Percentiles rank a stretch among this genome's conserved stretches.
These are phyloP conservation scores for Paramecium pentaurelia DNA, from an alignment of 73 alveolate species.

Conservation along the genomic window DNA sequence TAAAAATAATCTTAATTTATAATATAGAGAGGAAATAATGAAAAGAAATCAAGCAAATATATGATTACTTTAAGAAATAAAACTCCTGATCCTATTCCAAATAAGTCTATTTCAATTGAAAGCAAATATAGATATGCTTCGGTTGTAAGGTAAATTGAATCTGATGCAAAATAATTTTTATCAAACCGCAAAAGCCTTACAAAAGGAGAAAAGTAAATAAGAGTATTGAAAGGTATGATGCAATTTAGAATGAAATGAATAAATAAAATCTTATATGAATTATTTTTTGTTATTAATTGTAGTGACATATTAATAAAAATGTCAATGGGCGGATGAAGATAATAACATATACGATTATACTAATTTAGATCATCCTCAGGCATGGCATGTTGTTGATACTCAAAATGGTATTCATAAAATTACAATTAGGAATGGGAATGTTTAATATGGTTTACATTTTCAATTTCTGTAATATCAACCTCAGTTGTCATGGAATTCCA, in stretches of 20 bases:
- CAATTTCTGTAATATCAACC: conserved; percentile 15
- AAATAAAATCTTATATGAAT: background rate
- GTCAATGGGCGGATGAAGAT: conserved; percentile 17
- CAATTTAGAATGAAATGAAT: conserved; percentile 29
- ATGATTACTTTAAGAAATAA: background rate
- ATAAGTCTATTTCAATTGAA: background rate
- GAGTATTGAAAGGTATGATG: background rate
- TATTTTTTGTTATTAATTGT: background rate
- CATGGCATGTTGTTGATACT: conserved; percentile 26
- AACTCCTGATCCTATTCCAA: background rate
- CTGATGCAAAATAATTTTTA: background rate
- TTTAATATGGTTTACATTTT: conserved; percentile 40
- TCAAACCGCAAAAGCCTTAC: background rate
- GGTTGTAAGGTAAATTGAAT: background rate
- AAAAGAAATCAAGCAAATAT: background rate
- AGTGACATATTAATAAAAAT: background rate
- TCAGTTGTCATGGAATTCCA: background rate
- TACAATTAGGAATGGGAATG: conserved; percentile 32
- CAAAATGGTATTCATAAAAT: background rate
- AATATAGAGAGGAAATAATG: background rate
- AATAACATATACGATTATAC: background rate
- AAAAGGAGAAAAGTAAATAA: background rate
- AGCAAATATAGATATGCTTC: background rate
- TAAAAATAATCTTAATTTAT: background rate
- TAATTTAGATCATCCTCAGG: background rate